A percentile compares a stretch with the other conserved stretches of the same genome.
phyloP scores from a whole-genome alignment of 441 rosid species.

The Erodium chrysanthum region DNA sequence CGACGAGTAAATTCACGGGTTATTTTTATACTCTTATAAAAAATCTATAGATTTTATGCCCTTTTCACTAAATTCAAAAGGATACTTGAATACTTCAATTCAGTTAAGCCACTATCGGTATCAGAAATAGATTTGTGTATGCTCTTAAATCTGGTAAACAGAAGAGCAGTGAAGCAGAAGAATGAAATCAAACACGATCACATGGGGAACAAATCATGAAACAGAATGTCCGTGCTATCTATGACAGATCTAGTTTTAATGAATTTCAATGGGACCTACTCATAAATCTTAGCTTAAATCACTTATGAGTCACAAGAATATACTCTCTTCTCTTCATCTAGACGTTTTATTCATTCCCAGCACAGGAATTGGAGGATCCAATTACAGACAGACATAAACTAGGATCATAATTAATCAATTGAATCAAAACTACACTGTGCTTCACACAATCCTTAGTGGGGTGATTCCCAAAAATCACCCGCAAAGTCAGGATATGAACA shows the following conservation, averaged over 20 bases:
- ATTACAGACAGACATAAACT: no score
- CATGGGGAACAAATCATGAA: neutral
- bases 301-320: neutral
- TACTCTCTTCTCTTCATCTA: neutral
- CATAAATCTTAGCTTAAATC: neutral
- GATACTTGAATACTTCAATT: neutral
- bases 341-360: no score
- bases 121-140: neutral
- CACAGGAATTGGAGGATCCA: no score
- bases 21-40: no score
- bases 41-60: neutral
- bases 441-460: neutral
- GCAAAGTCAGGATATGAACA: neutral
- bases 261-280: neutral
- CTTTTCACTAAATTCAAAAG: neutral
- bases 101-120: neutral
- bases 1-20: neutral
- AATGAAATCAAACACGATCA: neutral
- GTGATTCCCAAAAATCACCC: conserved; percentile 1
- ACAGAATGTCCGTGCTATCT: neutral
- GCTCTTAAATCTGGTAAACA: neutral
- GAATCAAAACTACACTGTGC: no score
- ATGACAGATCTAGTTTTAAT: neutral
- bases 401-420: no score
- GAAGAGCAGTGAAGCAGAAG: no score